These are phyloP conservation scores for Hypericum androsaemum DNA, from an alignment of 345 rosid genomes.

Conservation along the genomic window DNA sequence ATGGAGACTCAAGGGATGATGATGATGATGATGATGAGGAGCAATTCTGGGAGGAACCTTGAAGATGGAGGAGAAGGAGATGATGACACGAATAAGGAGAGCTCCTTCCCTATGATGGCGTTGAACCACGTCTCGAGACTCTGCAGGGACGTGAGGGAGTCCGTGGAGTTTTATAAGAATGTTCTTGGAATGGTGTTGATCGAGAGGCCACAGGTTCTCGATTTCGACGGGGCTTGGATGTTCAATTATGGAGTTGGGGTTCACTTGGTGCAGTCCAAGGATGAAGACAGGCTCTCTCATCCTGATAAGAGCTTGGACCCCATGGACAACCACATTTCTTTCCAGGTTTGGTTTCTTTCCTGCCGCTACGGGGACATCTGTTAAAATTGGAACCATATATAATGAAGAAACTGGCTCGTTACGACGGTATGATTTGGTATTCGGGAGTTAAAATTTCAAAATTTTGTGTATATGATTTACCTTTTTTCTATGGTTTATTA, in stretches of 20 bases:
- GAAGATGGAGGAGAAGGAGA: conserved; percentile 6
- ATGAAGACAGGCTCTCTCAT: conserved; percentile 34
- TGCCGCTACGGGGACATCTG: no score
- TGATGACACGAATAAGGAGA: conserved; percentile 4
- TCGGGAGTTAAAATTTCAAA: no score
- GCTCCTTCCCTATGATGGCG: conserved; percentile 39
- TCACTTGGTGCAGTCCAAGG: conserved; percentile 46
- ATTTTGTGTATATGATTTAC: no score
- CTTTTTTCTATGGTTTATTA: no score
- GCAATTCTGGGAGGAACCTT: neutral
- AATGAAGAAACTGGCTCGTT: no score
- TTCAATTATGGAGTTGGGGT: conserved; percentile 68
- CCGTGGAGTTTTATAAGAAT: conserved; percentile 46
- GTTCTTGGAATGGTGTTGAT: conserved; percentile 52
- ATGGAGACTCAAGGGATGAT: neutral
- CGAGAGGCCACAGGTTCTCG: conserved; percentile 38
- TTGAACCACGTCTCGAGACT: conserved; percentile 63
- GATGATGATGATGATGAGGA: neutral
- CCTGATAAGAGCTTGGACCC: conserved; percentile 31
- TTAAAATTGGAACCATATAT: no score
- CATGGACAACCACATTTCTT: conserved; percentile 67
- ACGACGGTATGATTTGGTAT: no score
- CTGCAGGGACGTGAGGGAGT: conserved; percentile 43
- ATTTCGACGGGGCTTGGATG: conserved; percentile 62
- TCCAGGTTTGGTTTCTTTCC: conserved; percentile 32